phyloP scores from a whole-genome alignment of 2,329 filamentous ascomycete genomes.

The Arthrobotrys pseudoclavata region DNA sequence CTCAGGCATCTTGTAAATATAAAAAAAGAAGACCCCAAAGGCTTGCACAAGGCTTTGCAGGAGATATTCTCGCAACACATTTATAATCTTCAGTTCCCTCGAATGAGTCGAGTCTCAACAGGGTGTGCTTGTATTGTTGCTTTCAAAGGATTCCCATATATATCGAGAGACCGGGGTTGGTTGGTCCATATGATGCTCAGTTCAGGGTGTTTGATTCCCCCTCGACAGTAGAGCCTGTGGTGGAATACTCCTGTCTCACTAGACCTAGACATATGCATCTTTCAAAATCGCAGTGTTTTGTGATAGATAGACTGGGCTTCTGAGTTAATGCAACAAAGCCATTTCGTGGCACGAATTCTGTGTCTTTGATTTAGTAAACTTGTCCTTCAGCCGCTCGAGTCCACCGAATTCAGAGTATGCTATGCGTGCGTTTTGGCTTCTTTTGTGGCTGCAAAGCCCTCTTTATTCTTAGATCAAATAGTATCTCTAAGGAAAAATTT shows the following conservation, averaged over 20 bases:
- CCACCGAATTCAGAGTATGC: not conserved
- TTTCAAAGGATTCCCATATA: not conserved
- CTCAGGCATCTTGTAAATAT: not conserved
- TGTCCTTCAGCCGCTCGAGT: not conserved
- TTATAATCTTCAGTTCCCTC: not conserved
- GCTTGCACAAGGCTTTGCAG: constrained; percentile 28
- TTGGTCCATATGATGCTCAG: not conserved
- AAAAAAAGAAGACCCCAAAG: constrained; percentile 3
- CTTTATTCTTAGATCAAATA: not conserved
- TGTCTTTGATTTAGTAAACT: not conserved
- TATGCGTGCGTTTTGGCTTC: not conserved
- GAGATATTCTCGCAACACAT: constrained; percentile 50
- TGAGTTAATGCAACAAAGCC: not conserved
- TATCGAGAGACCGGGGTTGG: too few relatives aligned
- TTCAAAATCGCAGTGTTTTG: not conserved
- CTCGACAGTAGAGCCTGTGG: not conserved
- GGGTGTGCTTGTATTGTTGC: not conserved
- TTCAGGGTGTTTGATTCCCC: not conserved
- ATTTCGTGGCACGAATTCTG: not conserved
- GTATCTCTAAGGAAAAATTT: not conserved
- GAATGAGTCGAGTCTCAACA: not conserved
- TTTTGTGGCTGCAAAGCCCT: not conserved
- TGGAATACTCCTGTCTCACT: constrained; percentile 10
- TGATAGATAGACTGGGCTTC: not conserved
- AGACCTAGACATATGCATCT: not conserved